These are phyloP conservation scores for Cladosporium sp. DNA, from an alignment of 2,329 filamentous ascomycete species.

Conservation along the genomic window DNA sequence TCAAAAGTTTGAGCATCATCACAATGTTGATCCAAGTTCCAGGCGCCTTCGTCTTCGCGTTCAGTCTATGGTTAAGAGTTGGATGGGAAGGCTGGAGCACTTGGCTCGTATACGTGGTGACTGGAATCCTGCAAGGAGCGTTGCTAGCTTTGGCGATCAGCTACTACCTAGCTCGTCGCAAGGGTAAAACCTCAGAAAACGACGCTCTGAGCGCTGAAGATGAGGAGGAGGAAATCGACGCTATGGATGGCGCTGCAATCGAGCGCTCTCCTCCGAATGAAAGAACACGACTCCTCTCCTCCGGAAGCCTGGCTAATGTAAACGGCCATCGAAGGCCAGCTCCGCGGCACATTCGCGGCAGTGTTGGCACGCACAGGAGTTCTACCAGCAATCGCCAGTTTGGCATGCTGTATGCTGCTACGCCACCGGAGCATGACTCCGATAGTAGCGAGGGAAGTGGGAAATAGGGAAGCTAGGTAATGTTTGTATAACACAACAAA, in stretches of 20 bases:
- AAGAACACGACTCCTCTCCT: constrained; percentile 8
- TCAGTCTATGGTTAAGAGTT: constrained; percentile 66
- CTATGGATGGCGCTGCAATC: constrained; percentile 13
- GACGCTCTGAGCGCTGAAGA: neutral
- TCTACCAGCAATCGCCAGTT: constrained; percentile 18
- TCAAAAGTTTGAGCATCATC: constrained; percentile 84
- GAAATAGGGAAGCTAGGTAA: neutral
- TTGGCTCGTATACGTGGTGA: constrained; percentile 88
- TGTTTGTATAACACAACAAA: neutral
- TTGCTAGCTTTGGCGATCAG: constrained; percentile 75
- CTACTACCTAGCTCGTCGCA: constrained; percentile 54
- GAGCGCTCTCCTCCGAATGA: constrained; percentile 1
- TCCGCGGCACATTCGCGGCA: neutral
- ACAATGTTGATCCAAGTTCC: constrained; percentile 99
- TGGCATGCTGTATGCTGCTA: constrained; percentile 22
- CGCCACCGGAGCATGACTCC: constrained; percentile 23
- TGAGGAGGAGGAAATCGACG: constrained; percentile 15
- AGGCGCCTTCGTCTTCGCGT: constrained; percentile 84
- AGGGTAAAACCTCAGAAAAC: constrained; percentile 1
- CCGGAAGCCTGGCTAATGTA: neutral
- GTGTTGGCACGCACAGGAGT: constrained; percentile 14
- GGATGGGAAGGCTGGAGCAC: constrained; percentile 87
- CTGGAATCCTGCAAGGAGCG: constrained; percentile 76
- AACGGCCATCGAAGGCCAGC: neutral
- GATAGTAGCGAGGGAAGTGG: constrained; percentile 16